Base-by-base conservation (phyloP, 2,329 filamentous ascomycete genomes). In the Stagonosporopsis tanaceti region DNA sequence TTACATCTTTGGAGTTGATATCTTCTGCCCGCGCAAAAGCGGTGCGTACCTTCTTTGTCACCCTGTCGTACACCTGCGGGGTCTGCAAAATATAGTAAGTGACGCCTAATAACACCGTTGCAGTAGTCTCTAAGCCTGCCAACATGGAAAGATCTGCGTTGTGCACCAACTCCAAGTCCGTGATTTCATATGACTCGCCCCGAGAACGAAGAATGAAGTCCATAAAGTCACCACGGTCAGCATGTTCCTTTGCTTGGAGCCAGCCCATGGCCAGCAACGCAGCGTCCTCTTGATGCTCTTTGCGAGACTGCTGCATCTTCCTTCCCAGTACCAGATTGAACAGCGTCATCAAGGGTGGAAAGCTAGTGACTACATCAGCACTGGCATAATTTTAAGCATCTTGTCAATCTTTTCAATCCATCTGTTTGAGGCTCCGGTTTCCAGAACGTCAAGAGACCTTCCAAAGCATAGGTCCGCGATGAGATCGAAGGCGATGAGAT, bases 401-500 rank as follows among this genome's bases (percentile, higher is more conserved):
- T 50, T 45, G 7, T 57, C 53, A 9, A 64, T 60, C n/a, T 48
- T 52, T 27, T 60, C 39, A 5, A 61, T 58, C 62, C 62, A 62
- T 17, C 34, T 34, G 34, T 64, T 55, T 2, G 48, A 50, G 14
- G 51, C 40, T 9, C 59, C 59, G 7, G 39, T 50, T 17, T 61
- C 56, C 15, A 67, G 39, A 14, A 63, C 67, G n/a, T 62, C 65
- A 35, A 72, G 64, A 1, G 67, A 61, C 28, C 62, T 53, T 24
- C 59, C 61, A 28, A 69, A 68, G 6, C 59, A 57, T 6, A 73
- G 59, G 32, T 71, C 69, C 22, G 66, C 69, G 15, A 64, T 64
- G 14, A 69, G 47, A 48, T 68, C 67, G 39, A 69, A 69, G 1
- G 66, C 65, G 4, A 61, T 66, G 34, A 62, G 60, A 53, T 71